Percentiles rank a stretch among this genome's conserved stretches.
Conservation (phyloP, 2,329 filamentous ascomycete genomes). For the Plectosphaerella plurivora region DNA sequence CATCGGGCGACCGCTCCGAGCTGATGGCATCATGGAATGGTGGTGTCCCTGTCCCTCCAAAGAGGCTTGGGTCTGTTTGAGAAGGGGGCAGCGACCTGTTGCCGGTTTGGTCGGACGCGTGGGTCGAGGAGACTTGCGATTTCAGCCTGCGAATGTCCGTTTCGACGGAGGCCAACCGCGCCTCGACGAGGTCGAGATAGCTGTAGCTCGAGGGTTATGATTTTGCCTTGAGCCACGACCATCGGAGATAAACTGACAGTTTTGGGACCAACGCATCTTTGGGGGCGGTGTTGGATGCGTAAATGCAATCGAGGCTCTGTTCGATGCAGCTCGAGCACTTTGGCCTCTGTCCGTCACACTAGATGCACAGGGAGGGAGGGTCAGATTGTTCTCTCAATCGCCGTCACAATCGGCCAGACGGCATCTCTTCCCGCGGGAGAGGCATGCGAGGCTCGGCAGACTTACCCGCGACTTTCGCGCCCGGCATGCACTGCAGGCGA, state of each 20-base stretch:
- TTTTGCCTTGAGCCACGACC: neutral
- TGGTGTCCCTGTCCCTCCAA: neutral
- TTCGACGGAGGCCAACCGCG: constrained; percentile 13
- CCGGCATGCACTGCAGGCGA: constrained; percentile 17
- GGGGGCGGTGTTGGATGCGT: constrained; percentile 9
- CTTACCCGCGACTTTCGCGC: constrained; percentile 16
- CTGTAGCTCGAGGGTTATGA: neutral
- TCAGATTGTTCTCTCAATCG: neutral
- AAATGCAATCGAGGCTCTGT: constrained; percentile 14
- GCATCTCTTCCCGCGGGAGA: neutral
- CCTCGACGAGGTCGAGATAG: constrained; percentile 13
- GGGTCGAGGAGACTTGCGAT: neutral
- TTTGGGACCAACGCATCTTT: constrained; percentile 8
- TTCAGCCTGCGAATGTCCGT: constrained; percentile 11
- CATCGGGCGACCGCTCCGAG: constrained; percentile 8
- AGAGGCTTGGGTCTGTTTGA: too few species aligned
- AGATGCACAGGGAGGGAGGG: neutral
- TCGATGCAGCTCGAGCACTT: constrained; percentile 13
- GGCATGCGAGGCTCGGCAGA: neutral
- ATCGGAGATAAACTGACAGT: constrained; percentile 1
- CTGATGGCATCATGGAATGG: neutral
- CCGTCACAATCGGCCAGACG: neutral
- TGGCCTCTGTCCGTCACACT: constrained; percentile 17
- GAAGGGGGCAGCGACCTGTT: neutral
- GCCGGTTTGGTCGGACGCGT: neutral